Percentiles rank a stretch among this genome's conserved stretches.
These are phyloP conservation scores for Lactifluus pinguis DNA, from an alignment of 768 basidiomycete genomes.

Conservation along the genomic window DNA sequence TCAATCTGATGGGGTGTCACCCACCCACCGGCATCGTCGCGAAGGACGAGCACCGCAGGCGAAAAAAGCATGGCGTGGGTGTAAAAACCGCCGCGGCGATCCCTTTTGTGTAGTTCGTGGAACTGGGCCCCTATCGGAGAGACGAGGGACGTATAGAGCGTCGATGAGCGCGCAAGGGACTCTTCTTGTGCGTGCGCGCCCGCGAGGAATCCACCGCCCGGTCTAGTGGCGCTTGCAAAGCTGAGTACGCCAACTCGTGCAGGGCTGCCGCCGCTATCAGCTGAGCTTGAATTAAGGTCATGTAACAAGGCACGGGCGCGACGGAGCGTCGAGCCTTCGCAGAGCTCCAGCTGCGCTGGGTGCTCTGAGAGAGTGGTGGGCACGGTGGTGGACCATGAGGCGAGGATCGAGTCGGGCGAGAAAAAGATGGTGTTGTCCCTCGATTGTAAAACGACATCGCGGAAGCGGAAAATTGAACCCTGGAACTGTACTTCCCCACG, in stretches of 20 bases:
- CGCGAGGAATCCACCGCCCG: slow-evolving; percentile 66
- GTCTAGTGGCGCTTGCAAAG: slow-evolving; percentile 67
- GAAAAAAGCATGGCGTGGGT: slow-evolving; percentile 76
- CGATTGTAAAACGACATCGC: slow-evolving; percentile 28
- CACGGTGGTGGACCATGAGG: slow-evolving; percentile 34
- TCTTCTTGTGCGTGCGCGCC: slow-evolving; percentile 79
- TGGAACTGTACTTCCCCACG: slow-evolving; percentile 33
- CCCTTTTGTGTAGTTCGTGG: slow-evolving; percentile 48
- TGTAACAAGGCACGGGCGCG: slow-evolving; percentile 38
- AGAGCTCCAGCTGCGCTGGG: slow-evolving; percentile 34
- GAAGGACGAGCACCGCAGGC: slow-evolving; percentile 51
- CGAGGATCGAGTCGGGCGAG: slow-evolving; percentile 38
- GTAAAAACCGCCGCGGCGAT: slow-evolving; percentile 47
- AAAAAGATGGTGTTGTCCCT: slow-evolving; percentile 44
- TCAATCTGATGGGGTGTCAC: slow-evolving; percentile 50
- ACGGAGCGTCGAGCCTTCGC: slow-evolving; percentile 56
- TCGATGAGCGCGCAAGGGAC: slow-evolving; percentile 68
- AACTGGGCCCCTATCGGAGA: slow-evolving; percentile 47
- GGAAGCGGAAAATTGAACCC: slow-evolving; percentile 28
- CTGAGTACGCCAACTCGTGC: slow-evolving; percentile 51
- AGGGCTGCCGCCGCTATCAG: slow-evolving; percentile 20
- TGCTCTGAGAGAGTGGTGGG: not conserved
- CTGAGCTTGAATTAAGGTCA: slow-evolving; percentile 17
- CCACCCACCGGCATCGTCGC: slow-evolving; percentile 53
- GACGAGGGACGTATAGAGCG: slow-evolving; percentile 54